Base-by-base conservation (phyloP, 306 rosid species). In the Cicer pinnatifidum region DNA sequence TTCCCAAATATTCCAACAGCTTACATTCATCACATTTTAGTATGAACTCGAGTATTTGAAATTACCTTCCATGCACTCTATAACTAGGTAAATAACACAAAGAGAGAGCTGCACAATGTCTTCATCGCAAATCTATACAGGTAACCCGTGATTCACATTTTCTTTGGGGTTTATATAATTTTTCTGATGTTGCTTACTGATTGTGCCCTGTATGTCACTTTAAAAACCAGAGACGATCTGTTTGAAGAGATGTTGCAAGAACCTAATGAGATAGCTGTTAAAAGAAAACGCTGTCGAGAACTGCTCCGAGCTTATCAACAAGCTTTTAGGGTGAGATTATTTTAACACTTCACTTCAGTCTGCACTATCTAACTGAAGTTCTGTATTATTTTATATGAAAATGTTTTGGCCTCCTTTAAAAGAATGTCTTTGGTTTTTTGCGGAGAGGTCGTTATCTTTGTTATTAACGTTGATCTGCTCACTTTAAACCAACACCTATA, bases 201-300 rank as follows among this genome's bases (percentile, higher is more conserved):
- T 70, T 67, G 9, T 67, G 41, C 71, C 60, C 5, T 80, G 63
- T 39, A 45, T 72, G 67, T 73, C 75, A 9, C 67, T 33, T 50
- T 12, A 68, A 46, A 46, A 59, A 72, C 52, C 76, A 94, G 98
- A 80, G 98, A 94, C 81, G 85, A 89, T 82, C 79, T 91, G 64
- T 89, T 89, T 80, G 96, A 89, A 80, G 96, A 89, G 81, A 87
- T 94, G 95, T 85, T 94, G 84, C 92, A 86, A 79, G 98, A 94
- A 73, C 97, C 96, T 19, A 87, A 84, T 53, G 98, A 94, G 79
- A 71, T 94, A 37, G 85, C 98, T 64, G 75, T 61, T 79, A 94
- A 89, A 82, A 88, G 97, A 84, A 91, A 88, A 75, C 95, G 79
- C 61, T 85, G 95, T 57, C 84, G 90, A 57, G 98, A 94, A 65